Percentiles rank a stretch among this genome's conserved stretches.
These are phyloP conservation scores for Rhododendron kiyosumense DNA, from an alignment of 148 eudicot species.

Conservation along the genomic window DNA sequence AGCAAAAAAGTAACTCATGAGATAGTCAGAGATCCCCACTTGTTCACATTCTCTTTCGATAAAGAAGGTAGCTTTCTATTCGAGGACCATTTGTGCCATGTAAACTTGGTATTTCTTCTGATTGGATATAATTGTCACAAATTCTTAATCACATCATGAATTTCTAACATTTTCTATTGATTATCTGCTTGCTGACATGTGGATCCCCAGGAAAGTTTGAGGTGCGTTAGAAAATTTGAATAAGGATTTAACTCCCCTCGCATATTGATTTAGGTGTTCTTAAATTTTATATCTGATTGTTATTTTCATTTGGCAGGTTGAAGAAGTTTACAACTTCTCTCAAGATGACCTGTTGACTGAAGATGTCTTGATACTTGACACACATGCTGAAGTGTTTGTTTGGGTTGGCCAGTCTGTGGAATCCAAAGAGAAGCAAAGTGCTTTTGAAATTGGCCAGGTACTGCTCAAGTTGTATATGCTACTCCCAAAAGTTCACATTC, in stretches of 20 bases:
- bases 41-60: slow-evolving; percentile 58
- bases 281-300: neutral
- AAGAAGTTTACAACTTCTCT: slow-evolving; percentile 84
- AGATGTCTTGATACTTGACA: slow-evolving; percentile 88
- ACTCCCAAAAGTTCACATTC: neutral
- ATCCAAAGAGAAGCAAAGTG: slow-evolving; percentile 80
- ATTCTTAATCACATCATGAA: neutral
- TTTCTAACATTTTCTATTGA: slow-evolving; percentile 30
- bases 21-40: slow-evolving; percentile 81
- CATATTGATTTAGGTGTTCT: neutral
- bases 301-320: slow-evolving; percentile 46
- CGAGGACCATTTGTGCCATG: neutral
- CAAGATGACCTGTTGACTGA: slow-evolving; percentile 98
- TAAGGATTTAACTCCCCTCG: neutral
- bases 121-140: neutral
- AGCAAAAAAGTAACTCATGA: slow-evolving; percentile 72
- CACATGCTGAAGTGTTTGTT: slow-evolving; percentile 88
- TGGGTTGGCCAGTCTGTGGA: slow-evolving; percentile 97
- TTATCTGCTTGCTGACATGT: slow-evolving; percentile 20
- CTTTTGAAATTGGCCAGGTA: slow-evolving; percentile 92
- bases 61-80: slow-evolving; percentile 63
- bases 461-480: slow-evolving; percentile 3
- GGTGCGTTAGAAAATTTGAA: slow-evolving; percentile 40
- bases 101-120: neutral
- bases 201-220: slow-evolving; percentile 75